Conservation (phyloP, 2,329 filamentous ascomycete genomes). For the Microcyclospora pomicola region DNA sequence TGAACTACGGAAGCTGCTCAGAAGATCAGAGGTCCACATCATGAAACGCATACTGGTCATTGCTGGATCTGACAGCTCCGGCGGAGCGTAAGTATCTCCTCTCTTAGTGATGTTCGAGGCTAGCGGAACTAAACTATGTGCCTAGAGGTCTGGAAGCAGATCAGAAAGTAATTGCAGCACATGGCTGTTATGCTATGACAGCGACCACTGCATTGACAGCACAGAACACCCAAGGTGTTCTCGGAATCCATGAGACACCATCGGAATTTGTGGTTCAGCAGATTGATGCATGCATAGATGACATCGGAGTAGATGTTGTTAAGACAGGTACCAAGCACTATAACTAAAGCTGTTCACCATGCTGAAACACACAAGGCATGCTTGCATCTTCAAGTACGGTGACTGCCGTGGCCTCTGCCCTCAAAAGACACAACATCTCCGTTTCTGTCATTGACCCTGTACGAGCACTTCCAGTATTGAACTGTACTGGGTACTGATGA, state of each 20-base stretch:
- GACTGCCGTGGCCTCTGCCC: constrained; percentile 49
- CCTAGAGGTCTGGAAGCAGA: constrained; percentile 82
- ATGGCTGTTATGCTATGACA: constrained; percentile 92
- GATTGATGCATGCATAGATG: constrained; percentile 70
- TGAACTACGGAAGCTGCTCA: too few relatives aligned
- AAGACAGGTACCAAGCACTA: constrained; percentile 55
- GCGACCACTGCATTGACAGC: constrained; percentile 91
- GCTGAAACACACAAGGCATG: constrained; percentile 50
- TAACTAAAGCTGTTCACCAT: neutral
- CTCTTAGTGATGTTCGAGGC: neutral
- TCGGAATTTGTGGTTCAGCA: constrained; percentile 68
- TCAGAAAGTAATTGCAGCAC: constrained; percentile 79
- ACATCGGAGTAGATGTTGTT: constrained; percentile 78
- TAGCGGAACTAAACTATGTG: neutral
- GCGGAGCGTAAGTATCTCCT: constrained; percentile 58
- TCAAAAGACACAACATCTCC: constrained; percentile 44
- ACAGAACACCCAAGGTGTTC: constrained; percentile 79
- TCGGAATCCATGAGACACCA: constrained; percentile 67
- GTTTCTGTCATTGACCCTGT: constrained; percentile 63
- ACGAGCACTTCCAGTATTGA: constrained; percentile 17
- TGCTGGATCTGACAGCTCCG: constrained; percentile 80
- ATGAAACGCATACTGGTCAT: constrained; percentile 57
- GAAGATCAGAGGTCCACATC: neutral
- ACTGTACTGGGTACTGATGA: constrained; percentile 1
- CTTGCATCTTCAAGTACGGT: constrained; percentile 61